phyloP scores from a whole-genome alignment of 306 rosid species.

The Trichosanthes cucumerina region DNA sequence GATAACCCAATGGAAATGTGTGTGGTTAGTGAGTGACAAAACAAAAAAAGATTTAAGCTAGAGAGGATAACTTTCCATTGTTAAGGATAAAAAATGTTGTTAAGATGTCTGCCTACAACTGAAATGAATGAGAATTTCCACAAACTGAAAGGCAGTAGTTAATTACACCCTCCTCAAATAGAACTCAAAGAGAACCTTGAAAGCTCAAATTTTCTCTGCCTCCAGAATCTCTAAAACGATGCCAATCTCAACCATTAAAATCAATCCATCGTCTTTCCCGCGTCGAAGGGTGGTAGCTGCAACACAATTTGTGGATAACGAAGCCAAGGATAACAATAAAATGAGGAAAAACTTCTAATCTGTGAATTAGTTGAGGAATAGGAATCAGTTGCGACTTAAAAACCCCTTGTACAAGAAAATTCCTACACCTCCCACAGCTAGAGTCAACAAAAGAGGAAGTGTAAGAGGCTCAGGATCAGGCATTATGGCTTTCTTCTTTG shows the following conservation, averaged over 20 bases:
- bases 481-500: slow-evolving; percentile 30
- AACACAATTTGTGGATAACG: slow-evolving; percentile 8
- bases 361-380: neutral
- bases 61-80: neutral
- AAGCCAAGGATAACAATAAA: neutral
- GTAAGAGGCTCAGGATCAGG: slow-evolving; percentile 25
- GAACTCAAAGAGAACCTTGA: slow-evolving; percentile 21
- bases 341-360: neutral
- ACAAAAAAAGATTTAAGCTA: neutral
- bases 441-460: slow-evolving; percentile 29
- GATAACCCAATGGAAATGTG: too few relatives aligned
- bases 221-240: slow-evolving; percentile 17
- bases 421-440: slow-evolving; percentile 64
- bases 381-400: slow-evolving; percentile 33
- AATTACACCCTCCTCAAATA: slow-evolving; percentile 18
- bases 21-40: too few relatives aligned
- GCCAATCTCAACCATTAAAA: slow-evolving; percentile 10
- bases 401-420: slow-evolving; percentile 52
- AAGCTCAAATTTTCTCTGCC: slow-evolving; percentile 11
- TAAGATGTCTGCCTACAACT: neutral
- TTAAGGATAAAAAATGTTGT: neutral
- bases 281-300: slow-evolving; percentile 31
- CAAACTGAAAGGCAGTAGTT: slow-evolving; percentile 2
- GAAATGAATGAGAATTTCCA: neutral
- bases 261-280: slow-evolving; percentile 26